Conservation (phyloP, 2,329 filamentous ascomycete genomes). For the Aspergillus jensenii region DNA sequence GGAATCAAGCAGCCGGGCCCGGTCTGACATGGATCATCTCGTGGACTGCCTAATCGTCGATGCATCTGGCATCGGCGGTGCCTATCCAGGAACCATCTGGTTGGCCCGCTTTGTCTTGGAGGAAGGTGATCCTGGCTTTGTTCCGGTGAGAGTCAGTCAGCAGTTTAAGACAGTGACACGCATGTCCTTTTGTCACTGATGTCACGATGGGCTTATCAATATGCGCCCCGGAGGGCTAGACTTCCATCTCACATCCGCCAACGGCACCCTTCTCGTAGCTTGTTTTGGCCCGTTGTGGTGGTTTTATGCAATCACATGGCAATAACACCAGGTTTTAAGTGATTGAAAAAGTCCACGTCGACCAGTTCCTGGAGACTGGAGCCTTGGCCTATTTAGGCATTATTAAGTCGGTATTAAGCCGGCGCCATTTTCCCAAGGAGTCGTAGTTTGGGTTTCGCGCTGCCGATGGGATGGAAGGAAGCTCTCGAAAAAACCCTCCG, state of each 20-base stretch:
- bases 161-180: not conserved
- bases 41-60: conserved; percentile 1
- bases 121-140: conserved; percentile 12
- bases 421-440: not conserved
- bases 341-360: not conserved
- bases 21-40: not conserved
- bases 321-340: not conserved
- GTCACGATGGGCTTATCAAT: conserved; percentile 8
- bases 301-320: conserved; percentile 5
- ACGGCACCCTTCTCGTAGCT: conserved; percentile 1
- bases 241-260: not conserved
- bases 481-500: not conserved
- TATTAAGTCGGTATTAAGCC: not conserved
- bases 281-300: not conserved
- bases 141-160: not conserved
- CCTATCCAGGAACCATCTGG: conserved; percentile 5
- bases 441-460: no score
- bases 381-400: not conserved
- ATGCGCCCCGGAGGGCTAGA: conserved; percentile 1
- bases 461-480: no score
- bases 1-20: no score
- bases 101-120: conserved; percentile 3
- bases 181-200: conserved; percentile 5
- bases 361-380: conserved; percentile 4
- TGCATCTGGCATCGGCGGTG: conserved; percentile 7